phyloP scores from a whole-genome alignment of 1,284 basidiomycete genomes.

The Ustilago trichophora region DNA sequence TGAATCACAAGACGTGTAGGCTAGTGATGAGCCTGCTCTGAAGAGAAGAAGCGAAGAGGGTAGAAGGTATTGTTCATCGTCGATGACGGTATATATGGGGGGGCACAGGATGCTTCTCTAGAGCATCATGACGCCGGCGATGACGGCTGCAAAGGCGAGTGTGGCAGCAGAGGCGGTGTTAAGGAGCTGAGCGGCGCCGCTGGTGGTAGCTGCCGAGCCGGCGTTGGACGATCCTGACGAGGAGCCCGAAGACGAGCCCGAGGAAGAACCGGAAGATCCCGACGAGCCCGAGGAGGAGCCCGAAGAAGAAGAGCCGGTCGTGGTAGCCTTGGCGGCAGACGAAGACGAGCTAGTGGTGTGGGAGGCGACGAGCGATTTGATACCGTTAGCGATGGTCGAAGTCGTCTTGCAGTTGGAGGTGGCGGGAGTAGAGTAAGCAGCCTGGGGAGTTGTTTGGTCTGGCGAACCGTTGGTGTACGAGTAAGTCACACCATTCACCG shows the following conservation, averaged over 20 bases:
- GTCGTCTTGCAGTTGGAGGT: slow-evolving; percentile 58
- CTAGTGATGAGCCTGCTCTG: no score
- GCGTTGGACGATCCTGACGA: slow-evolving; percentile 12
- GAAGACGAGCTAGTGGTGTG: slow-evolving; percentile 14
- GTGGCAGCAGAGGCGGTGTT: slow-evolving; percentile 18
- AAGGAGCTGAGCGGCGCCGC: slow-evolving; percentile 22
- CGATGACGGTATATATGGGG: neutral
- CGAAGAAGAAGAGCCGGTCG: slow-evolving; percentile 3
- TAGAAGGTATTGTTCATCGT: slow-evolving; percentile 16
- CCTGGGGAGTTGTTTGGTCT: slow-evolving; percentile 53
- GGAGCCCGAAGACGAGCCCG: slow-evolving; percentile 4
- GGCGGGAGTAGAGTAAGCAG: slow-evolving; percentile 62
- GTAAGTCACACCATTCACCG: slow-evolving; percentile 36
- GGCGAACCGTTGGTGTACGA: slow-evolving; percentile 62
- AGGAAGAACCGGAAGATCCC: neutral
- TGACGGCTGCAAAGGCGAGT: slow-evolving; percentile 22
- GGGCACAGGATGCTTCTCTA: slow-evolving; percentile 12
- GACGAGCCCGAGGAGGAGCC: slow-evolving; percentile 4
- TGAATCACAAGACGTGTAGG: no score
- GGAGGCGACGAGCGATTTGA: slow-evolving; percentile 44
- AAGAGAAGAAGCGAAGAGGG: neutral
- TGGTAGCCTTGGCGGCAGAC: slow-evolving; percentile 11
- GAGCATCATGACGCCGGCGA: slow-evolving; percentile 50
- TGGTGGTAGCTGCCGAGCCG: slow-evolving; percentile 14
- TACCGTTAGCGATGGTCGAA: slow-evolving; percentile 58